A percentile compares a stretch with the other conserved stretches of the same genome.
Conservation (phyloP, 2,329 filamentous ascomycete genomes). For the Penicillium sp. region DNA sequence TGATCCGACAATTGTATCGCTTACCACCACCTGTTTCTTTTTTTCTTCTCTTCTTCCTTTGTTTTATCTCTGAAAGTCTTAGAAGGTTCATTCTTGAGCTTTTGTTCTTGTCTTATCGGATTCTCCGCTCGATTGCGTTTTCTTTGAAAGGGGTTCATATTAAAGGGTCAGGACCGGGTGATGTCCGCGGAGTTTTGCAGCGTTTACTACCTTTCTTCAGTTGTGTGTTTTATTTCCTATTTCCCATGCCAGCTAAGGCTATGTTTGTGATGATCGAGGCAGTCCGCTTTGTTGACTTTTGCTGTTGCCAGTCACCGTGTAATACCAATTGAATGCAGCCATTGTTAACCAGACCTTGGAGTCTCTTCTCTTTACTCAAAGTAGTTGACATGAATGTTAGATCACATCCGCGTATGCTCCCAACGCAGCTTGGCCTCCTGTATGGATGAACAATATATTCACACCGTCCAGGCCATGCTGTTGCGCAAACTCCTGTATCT, state of each 20-base stretch:
- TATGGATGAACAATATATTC: conserved; percentile 40
- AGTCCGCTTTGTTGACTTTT: conserved; percentile 12
- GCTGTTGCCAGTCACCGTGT: conserved; percentile 22
- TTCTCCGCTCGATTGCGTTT: conserved; percentile 10
- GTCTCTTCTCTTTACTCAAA: background rate
- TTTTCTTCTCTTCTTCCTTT: conserved; percentile 12
- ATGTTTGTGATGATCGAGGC: conserved; percentile 22
- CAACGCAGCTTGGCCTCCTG: conserved; percentile 36
- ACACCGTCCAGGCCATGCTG: conserved; percentile 11
- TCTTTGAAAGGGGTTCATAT: conserved; percentile 12
- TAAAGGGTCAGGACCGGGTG: conserved; percentile 21
- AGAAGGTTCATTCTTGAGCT: background rate
- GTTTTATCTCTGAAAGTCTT: conserved; percentile 1
- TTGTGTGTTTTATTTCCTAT: conserved; percentile 12
- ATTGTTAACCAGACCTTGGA: conserved; percentile 1
- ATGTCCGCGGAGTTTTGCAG: conserved; percentile 20
- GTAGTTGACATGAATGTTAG: background rate
- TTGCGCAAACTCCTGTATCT: conserved; percentile 15
- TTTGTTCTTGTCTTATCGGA: conserved; percentile 6
- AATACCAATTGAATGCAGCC: conserved; percentile 31
- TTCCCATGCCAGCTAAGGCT: conserved; percentile 16
- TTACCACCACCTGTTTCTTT: background rate
- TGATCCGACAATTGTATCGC: conserved; percentile 3
- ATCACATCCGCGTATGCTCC: conserved; percentile 28
- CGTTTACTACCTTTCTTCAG: conserved; percentile 13